Evolutionary conservation across 257 asterid species (phyloP), one percentile per base, ranked within the genome.

Genomic region (Salvia rosmarinus): DNA sequence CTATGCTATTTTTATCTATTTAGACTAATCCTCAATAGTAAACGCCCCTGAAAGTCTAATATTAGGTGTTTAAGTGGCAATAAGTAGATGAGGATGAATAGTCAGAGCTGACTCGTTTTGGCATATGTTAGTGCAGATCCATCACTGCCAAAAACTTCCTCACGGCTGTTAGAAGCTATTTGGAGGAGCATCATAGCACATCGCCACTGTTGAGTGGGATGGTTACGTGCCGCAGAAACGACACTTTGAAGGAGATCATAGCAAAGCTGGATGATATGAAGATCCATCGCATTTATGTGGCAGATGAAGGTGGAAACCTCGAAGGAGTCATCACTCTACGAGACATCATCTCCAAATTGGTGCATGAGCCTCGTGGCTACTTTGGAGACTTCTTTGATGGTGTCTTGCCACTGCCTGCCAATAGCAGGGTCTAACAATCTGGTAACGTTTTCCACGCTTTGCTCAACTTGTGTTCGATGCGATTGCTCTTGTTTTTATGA

Each of bases 351-450:
- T 91, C 98, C 3, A 95, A 82, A 84, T 89, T 95, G 23, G 99
- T 91, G 6, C 99, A 95, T 37, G 99, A 95, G 73, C 99, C 99
- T 47, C 95, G 94, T 1, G 99, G 99, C 4, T 95, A 95, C 78
- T 95, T 95, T 1, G 99, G 99, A 2, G 99, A 95, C 81, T 95
- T 95, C 95, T 95, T 95, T 51, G 98, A 95, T 34, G 98, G 99
- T 3, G 99, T 95, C 71, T 61, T 95, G 79, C 99, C 99, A 0
- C 81, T 91, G 78, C 99, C 98, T 34, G 86, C 90, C 5, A 85
- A 92, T 66, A 89, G 94, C 82, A 84, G 98, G 85, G 99, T 95
- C 80, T 95, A 58, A 86, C 55, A 37, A 37, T 5, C 42, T 37
- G 9, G 42, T 0, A 7, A 6, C 6, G 42, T 0, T 37, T 25